Evolutionary conservation across 345 rosid genomes (phyloP).

Genomic region (Rhodomyrtus tomentosa): DNA sequence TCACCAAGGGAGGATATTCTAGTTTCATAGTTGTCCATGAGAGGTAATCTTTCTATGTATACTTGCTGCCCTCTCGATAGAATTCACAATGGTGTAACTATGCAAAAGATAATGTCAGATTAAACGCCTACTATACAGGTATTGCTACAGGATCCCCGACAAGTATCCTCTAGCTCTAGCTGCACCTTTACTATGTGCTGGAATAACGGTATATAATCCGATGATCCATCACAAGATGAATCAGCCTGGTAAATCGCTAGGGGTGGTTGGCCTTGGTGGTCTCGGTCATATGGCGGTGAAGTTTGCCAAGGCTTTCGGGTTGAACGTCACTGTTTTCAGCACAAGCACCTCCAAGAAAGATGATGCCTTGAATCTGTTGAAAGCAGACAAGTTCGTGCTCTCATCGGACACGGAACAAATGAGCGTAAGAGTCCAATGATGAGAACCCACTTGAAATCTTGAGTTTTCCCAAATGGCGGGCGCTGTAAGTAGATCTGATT

Average conservation of each 20-base stretch:
- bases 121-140: slow-evolving; percentile 6
- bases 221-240: slow-evolving; percentile 30
- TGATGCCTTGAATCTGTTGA: slow-evolving; percentile 25
- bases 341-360: slow-evolving; percentile 24
- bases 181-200: slow-evolving; percentile 33
- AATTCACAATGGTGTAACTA: slow-evolving; percentile 10
- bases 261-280: slow-evolving; percentile 37
- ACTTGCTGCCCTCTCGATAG: slow-evolving; percentile 8
- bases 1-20: slow-evolving; percentile 29
- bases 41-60: slow-evolving; percentile 1
- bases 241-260: slow-evolving; percentile 25
- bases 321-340: slow-evolving; percentile 30
- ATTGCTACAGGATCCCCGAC: slow-evolving; percentile 30
- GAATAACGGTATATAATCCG: slow-evolving; percentile 30
- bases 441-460: neutral
- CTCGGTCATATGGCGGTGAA: slow-evolving; percentile 41
- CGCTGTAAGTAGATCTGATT: neutral
- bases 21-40: slow-evolving; percentile 22
- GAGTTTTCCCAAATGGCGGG: neutral
- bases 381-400: slow-evolving; percentile 22
- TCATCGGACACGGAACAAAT: slow-evolving; percentile 38
- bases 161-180: slow-evolving; percentile 20
- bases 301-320: slow-evolving; percentile 37
- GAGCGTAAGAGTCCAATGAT: slow-evolving; percentile 28
- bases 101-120: neutral